A percentile compares a stretch with the other conserved stretches of the same genome.
Evolutionary conservation across 441 rosid species (phyloP).

Genomic region (Erysimum pusillum): DNA sequence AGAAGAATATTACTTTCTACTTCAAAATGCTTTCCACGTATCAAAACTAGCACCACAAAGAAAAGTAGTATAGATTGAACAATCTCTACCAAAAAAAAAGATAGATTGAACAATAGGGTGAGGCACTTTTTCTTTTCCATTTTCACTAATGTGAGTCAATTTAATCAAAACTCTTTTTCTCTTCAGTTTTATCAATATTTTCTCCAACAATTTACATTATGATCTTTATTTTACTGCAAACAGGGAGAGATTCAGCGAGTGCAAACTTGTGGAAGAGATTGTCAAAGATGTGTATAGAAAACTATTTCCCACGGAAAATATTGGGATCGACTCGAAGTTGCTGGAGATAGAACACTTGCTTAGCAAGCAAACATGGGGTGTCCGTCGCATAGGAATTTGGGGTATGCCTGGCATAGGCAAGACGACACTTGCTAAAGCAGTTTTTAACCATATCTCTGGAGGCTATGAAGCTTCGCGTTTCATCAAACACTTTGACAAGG

Average conservation of each 20-base stretch:
- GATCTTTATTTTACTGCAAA: not conserved
- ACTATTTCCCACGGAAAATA: not conserved
- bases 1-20: not conserved
- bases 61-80: no score
- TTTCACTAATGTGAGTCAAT: not conserved
- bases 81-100: no score
- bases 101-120: not conserved
- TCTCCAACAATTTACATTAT: not conserved
- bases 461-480: conserved; percentile 36
- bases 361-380: not conserved
- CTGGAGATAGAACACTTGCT: conserved; percentile 20
- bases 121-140: no score
- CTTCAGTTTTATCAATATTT: not conserved
- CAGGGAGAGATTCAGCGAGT: conserved; percentile 34
- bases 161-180: not conserved
- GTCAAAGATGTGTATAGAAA: conserved; percentile 15
- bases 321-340: conserved; percentile 38
- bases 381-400: conserved; percentile 51
- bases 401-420: conserved; percentile 58
- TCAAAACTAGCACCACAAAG: not conserved
- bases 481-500: conserved; percentile 24
- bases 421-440: conserved; percentile 40
- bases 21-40: not conserved
- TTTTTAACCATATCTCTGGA: conserved; percentile 14
- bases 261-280: conserved; percentile 43